phyloP scores from a whole-genome alignment of 2,329 filamentous ascomycete genomes.

The Fusarium scirpi region DNA sequence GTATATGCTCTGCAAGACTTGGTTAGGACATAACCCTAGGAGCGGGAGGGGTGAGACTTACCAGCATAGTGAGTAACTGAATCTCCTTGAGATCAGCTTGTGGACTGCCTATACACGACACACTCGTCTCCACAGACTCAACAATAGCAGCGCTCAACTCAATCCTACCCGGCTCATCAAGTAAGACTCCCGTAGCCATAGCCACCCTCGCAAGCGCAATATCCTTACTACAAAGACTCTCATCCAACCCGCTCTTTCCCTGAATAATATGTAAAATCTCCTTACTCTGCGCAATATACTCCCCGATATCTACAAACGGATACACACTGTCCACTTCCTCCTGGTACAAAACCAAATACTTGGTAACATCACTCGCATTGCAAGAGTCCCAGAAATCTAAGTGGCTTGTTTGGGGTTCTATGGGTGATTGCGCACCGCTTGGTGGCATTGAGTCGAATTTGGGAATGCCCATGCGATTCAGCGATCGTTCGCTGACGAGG shows the following conservation, averaged over 20 bases:
- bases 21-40: too few relatives aligned
- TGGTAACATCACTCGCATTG: conserved; percentile 44
- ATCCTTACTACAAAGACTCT: conserved; percentile 40
- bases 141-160: conserved; percentile 48
- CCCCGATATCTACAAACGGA: conserved; percentile 50
- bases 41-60: too few relatives aligned
- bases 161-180: conserved; percentile 51
- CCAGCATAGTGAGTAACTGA: conserved; percentile 50
- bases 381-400: conserved; percentile 43
- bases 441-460: conserved; percentile 45
- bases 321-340: conserved; percentile 56
- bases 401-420: conserved; percentile 8
- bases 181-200: conserved; percentile 49
- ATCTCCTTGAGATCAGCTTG: conserved; percentile 52
- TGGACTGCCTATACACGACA: conserved; percentile 46
- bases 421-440: conserved; percentile 42
- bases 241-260: neutral
- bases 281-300: conserved; percentile 43
- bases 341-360: conserved; percentile 54
- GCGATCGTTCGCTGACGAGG: conserved; percentile 51
- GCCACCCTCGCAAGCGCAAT: conserved; percentile 52
- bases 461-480: conserved; percentile 53
- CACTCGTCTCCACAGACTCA: conserved; percentile 47
- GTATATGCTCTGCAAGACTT: conserved; percentile 52
- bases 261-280: conserved; percentile 47